phyloP scores from a whole-genome alignment of 2,329 filamentous ascomycete species.

The Colletotrichum eremochloae region DNA sequence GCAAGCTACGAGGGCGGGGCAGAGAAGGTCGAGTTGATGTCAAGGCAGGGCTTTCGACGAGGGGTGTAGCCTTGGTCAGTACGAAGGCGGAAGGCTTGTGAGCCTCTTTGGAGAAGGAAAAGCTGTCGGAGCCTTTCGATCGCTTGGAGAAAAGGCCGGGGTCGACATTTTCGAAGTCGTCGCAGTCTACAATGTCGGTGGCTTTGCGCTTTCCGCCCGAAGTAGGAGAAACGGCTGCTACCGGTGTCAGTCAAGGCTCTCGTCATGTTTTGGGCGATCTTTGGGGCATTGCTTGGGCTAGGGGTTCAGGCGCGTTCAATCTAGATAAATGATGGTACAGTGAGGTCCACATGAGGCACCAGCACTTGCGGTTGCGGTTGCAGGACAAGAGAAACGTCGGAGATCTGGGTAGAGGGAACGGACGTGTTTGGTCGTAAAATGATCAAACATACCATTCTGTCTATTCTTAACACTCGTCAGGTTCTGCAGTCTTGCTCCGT shows the following conservation, averaged over 20 bases:
- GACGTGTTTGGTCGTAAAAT: conserved; percentile 21
- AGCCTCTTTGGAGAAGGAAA: conserved; percentile 58
- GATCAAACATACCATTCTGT: conserved; percentile 73
- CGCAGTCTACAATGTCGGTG: conserved; percentile 60
- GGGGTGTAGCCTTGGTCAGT: conserved; percentile 58
- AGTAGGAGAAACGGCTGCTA: conserved; percentile 57
- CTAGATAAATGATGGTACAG: not conserved
- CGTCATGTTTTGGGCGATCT: not conserved
- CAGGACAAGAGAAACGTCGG: not conserved
- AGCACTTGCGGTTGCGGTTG: conserved; percentile 4
- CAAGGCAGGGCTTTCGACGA: conserved; percentile 43
- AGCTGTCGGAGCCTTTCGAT: conserved; percentile 63
- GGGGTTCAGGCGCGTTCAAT: conserved; percentile 22
- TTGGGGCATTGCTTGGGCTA: conserved; percentile 4
- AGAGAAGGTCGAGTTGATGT: conserved; percentile 41
- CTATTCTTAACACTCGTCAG: conserved; percentile 83
- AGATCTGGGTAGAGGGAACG: not conserved
- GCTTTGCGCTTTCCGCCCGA: conserved; percentile 70
- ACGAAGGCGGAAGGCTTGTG: conserved; percentile 64
- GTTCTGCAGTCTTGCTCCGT: conserved; percentile 76
- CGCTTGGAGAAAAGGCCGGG: conserved; percentile 70
- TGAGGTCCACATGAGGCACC: not conserved
- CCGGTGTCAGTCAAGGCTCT: conserved; percentile 1
- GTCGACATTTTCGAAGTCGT: conserved; percentile 74
- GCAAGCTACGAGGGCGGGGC: conserved; percentile 58